A percentile compares a stretch with the other conserved stretches of the same genome.
Conservation (phyloP, 2,329 filamentous ascomycete genomes). For the Pezicula rhizophila region DNA sequence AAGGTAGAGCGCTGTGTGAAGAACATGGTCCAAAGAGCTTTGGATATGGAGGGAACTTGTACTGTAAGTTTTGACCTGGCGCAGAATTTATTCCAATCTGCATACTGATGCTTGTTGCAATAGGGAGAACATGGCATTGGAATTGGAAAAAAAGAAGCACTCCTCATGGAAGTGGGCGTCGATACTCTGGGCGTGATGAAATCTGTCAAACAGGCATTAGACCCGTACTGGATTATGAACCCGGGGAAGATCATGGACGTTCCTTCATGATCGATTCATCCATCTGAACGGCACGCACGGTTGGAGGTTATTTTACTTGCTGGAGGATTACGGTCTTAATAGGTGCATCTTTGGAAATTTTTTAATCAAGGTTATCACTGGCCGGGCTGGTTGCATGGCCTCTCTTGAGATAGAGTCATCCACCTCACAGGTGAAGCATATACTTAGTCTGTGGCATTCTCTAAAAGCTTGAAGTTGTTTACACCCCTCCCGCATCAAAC, state of each 20-base stretch:
- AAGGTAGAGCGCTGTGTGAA: conserved; percentile 78
- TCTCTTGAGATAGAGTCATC: neutral
- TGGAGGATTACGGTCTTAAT: no score
- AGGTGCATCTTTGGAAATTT: no score
- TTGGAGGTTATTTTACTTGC: no score
- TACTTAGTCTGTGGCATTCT: no score
- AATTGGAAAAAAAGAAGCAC: conserved; percentile 76
- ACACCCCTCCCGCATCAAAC: no score
- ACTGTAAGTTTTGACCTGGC: conserved; percentile 41
- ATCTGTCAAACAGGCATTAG: conserved; percentile 73
- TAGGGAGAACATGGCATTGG: conserved; percentile 78
- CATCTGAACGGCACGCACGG: no score
- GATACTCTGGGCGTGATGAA: conserved; percentile 82
- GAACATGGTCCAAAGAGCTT: conserved; percentile 82
- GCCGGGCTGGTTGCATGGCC: neutral
- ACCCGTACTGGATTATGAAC: conserved; percentile 85
- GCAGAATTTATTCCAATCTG: conserved; percentile 2
- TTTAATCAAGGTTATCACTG: no score
- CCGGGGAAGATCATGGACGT: conserved; percentile 86
- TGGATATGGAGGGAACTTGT: conserved; percentile 92
- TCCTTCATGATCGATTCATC: conserved; percentile 20
- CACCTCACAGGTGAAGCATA: no score
- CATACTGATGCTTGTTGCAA: conserved; percentile 1
- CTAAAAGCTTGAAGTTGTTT: no score
- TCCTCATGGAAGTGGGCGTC: conserved; percentile 72